phyloP scores from a whole-genome alignment of 2,329 filamentous ascomycete species.

The Cryoendolithus antarcticus region DNA sequence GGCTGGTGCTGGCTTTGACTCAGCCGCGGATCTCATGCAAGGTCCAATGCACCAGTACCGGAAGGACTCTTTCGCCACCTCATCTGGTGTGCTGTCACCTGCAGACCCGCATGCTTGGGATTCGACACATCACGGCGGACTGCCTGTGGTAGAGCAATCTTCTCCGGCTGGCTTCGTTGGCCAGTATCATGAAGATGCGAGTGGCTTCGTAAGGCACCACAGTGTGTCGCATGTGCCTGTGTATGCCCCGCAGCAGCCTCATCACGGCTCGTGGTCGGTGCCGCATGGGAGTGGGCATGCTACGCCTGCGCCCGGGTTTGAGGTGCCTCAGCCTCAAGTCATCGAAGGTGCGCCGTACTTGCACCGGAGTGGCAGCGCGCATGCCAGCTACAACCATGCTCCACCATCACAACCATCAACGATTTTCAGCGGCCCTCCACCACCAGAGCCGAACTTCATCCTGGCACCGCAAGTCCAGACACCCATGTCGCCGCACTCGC shows the following conservation, averaged over 20 bases:
- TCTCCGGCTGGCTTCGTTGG: conserved; percentile 9
- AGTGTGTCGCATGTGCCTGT: conserved; percentile 1
- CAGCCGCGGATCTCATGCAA: conserved; percentile 16
- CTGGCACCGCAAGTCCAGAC: conserved; percentile 40
- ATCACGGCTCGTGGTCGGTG: conserved; percentile 44
- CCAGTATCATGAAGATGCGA: conserved; percentile 5
- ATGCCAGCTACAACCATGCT: conserved; percentile 18
- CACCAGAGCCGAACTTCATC: conserved; percentile 31
- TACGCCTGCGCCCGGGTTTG: conserved; percentile 62
- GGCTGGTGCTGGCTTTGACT: too few species aligned
- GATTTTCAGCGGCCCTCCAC: conserved; percentile 24
- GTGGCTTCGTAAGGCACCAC: conserved; percentile 6
- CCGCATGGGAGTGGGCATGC: conserved; percentile 55
- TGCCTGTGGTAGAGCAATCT: conserved; percentile 9
- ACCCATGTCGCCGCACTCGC: conserved; percentile 50
- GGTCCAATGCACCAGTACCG: conserved; percentile 10
- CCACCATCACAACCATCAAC: too few species aligned
- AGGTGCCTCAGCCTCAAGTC: conserved; percentile 32
- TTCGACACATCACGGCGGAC: conserved; percentile 12
- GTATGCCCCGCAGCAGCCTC: conserved; percentile 25
- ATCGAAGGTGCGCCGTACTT: conserved; percentile 24
- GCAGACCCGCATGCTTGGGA: conserved; percentile 20
- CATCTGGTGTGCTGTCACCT: conserved; percentile 20
- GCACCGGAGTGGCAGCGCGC: conserved; percentile 15
- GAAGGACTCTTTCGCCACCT: conserved; percentile 23